These are phyloP conservation scores for Ceratobasidium sp. DNA, from an alignment of 1,284 basidiomycete genomes.

Conservation along the genomic window DNA sequence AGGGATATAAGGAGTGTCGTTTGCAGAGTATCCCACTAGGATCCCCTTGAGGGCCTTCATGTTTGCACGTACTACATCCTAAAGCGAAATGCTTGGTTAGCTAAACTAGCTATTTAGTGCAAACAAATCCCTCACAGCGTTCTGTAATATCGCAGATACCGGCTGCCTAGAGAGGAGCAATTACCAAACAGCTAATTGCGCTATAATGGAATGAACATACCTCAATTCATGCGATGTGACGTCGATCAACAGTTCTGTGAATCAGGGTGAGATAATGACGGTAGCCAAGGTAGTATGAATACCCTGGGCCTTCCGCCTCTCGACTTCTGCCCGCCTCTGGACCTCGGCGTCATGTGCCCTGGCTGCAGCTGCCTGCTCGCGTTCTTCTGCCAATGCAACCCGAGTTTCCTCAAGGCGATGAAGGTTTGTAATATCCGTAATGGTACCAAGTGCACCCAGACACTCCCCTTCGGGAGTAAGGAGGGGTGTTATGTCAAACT, in stretches of 20 bases:
- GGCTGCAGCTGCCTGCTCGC: constrained; percentile 52
- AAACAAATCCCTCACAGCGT: constrained; percentile 8
- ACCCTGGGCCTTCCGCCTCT: constrained; percentile 54
- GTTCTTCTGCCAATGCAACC: constrained; percentile 53
- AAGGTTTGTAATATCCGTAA: constrained; percentile 54
- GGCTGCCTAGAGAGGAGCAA: constrained; percentile 50
- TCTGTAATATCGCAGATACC: constrained; percentile 53
- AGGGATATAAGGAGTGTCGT: constrained; percentile 10
- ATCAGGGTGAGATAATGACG: not conserved
- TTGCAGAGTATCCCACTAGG: constrained; percentile 10
- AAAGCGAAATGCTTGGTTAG: too few relatives aligned
- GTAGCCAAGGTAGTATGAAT: not conserved
- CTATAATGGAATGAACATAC: constrained; percentile 1
- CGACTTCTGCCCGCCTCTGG: constrained; percentile 50
- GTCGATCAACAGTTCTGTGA: constrained; percentile 54
- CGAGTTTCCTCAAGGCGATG: constrained; percentile 52
- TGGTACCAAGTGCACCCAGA: constrained; percentile 25
- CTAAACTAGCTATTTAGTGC: not conserved
- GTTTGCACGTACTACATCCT: constrained; percentile 41
- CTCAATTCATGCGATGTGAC: constrained; percentile 55
- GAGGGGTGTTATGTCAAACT: constrained; percentile 15
- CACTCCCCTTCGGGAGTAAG: constrained; percentile 12
- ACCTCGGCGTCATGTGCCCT: constrained; percentile 51
- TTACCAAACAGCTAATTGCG: not conserved
- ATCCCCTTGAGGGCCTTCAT: constrained; percentile 49